These are phyloP conservation scores for Odontarrhena argentea DNA, from an alignment of 345 rosid genomes.

Conservation along the genomic window DNA sequence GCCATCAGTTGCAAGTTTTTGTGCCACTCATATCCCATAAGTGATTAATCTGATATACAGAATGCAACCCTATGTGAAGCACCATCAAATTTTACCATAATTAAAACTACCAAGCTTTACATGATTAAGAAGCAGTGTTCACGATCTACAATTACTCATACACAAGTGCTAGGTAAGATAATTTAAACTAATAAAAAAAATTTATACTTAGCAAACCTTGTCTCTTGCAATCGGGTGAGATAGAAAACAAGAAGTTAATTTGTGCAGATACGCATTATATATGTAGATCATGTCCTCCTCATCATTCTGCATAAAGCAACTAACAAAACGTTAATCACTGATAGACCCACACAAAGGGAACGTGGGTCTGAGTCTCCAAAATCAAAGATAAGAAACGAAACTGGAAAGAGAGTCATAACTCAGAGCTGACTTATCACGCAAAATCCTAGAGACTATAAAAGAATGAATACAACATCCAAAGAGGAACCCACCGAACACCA, in stretches of 20 bases:
- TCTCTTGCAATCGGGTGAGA: constrained; percentile 89
- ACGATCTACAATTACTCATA: constrained; percentile 8
- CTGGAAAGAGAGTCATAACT: background rate
- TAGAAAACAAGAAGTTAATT: constrained; percentile 82
- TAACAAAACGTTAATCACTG: constrained; percentile 31
- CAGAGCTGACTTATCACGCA: constrained; percentile 14
- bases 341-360: constrained; percentile 10
- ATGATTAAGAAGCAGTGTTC: background rate
- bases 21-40: constrained; percentile 12
- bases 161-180: constrained; percentile 5
- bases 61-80: constrained; percentile 14
- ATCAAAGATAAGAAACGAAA: constrained; percentile 23
- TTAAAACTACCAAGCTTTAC: constrained; percentile 13
- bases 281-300: constrained; percentile 92
- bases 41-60: background rate
- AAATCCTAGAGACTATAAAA: constrained; percentile 8
- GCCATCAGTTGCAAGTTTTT: background rate
- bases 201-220: constrained; percentile 57
- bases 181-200: background rate
- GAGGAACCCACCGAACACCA: background rate
- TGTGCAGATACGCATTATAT: constrained; percentile 93
- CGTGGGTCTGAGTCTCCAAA: background rate
- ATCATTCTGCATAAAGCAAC: constrained; percentile 61
- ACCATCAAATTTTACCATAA: constrained; percentile 7
- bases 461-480: constrained; percentile 2